phyloP scores from a whole-genome alignment of 257 asterid genomes.

The Solanum rostratum region DNA sequence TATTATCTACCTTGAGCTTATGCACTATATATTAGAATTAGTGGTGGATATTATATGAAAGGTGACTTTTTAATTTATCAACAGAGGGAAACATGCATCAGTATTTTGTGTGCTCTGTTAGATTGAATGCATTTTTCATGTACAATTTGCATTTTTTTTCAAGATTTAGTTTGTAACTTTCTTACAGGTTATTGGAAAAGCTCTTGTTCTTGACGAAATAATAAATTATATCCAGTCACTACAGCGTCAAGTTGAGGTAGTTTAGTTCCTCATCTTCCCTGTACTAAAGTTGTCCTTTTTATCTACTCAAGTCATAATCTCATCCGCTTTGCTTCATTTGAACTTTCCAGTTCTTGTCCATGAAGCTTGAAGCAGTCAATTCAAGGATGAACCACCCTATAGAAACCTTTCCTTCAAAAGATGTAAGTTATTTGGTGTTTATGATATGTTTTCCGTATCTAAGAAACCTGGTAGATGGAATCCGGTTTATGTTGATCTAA shows the following conservation, averaged over 20 bases:
- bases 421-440: constrained; percentile 32
- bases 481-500: neutral
- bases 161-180: neutral
- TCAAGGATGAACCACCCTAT: constrained; percentile 45
- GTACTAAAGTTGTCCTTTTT: neutral
- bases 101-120: neutral
- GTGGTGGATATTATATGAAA: neutral
- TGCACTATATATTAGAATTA: neutral
- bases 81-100: neutral
- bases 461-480: neutral
- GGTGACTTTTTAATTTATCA: neutral
- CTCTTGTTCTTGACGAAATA: constrained; percentile 86
- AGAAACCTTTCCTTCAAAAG: constrained; percentile 61
- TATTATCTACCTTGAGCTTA: neutral
- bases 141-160: neutral
- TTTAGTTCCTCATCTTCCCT: constrained; percentile 12
- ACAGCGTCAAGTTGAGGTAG: constrained; percentile 89
- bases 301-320: neutral
- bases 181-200: constrained; percentile 78
- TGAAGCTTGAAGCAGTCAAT: constrained; percentile 95
- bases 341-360: constrained; percentile 65
- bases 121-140: neutral
- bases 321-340: constrained; percentile 1
- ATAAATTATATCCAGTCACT: constrained; percentile 83
- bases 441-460: neutral